Evolutionary conservation across 371 early-diverging fungal genomes (phyloP), one percentile per base, ranked within the genome.

Genomic region (Apophysomyces trapeziformis): DNA sequence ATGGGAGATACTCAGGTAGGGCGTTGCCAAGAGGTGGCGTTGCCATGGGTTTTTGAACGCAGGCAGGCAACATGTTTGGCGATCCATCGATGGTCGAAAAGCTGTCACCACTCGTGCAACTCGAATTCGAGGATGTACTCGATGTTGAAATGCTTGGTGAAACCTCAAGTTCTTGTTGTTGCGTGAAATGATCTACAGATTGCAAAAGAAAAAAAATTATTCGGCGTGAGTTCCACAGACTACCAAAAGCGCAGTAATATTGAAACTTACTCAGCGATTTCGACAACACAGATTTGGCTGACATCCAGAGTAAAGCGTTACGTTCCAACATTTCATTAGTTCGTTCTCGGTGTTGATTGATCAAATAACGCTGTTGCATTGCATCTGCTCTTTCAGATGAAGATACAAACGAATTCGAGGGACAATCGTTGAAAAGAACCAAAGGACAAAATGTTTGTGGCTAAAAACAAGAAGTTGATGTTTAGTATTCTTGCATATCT

Each of bases 241-340:
- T n/a, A 45, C 46, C 13, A 45, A n/a, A 45, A 45, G 16, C 6
- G 16, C 2, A 50, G 54, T 18, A 50, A 50, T 8, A 21, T 21
- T 9, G 9, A 5, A 21, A 50, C n/a, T 21, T 50, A 50, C 54
- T 26, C 9, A 50, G 21, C 5, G 54, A 50, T 16, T 50, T 26
- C 6, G 16, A 21, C 54, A 50, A 50, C 2, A 50, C 21, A 5
- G 54, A 60, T 41, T 39, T 60, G 21, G 69, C 47, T 7, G 65
- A 61, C 21, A 41, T 47, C 82, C 82, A 81, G 12, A 78, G 35
- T 39, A 69, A 66, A 7, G 82, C 79, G 58, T 81, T 81, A 11
- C 68, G 61, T 38, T 75, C 63, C 9, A 81, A 58, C 73, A 76
- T 75, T 39, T 70, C 67, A n/a, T 36, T 64, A 35, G 69, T 77